These are phyloP conservation scores for Helichrysum umbraculigerum DNA, from an alignment of 129 eudicot species.

Conservation along the genomic window DNA sequence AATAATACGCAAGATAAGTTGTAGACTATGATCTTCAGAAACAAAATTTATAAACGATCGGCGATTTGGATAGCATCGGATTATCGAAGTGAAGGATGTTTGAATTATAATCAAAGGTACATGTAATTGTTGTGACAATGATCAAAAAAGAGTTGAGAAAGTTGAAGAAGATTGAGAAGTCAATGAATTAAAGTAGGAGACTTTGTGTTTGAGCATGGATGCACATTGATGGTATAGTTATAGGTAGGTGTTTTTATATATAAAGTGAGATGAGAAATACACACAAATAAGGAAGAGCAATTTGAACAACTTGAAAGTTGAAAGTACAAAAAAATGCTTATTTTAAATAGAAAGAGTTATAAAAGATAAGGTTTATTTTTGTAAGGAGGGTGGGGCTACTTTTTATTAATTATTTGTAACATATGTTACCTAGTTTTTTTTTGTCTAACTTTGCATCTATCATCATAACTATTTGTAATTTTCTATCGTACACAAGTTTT, in stretches of 20 bases:
- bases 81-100: neutral
- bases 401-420: neutral
- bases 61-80: neutral
- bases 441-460: neutral
- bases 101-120: neutral
- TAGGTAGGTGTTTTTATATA: neutral
- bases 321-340: slow-evolving; percentile 20
- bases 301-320: slow-evolving; percentile 21
- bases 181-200: slow-evolving; percentile 1
- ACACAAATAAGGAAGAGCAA: neutral
- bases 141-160: neutral
- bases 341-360: neutral
- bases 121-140: slow-evolving; percentile 8
- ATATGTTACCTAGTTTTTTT: neutral
- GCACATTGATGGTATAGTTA: slow-evolving; percentile 21
- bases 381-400: slow-evolving; percentile 10
- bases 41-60: no score
- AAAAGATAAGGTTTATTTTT: slow-evolving; percentile 6
- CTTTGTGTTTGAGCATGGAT: slow-evolving; percentile 24
- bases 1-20: neutral
- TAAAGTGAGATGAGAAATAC: neutral
- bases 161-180: slow-evolving; percentile 10
- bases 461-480: neutral
- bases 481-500: neutral
- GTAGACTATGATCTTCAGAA: neutral